Percentiles rank a stretch among this genome's conserved stretches.
Conservation (phyloP, 306 rosid genomes). For the Cucurbita ficifolia region DNA sequence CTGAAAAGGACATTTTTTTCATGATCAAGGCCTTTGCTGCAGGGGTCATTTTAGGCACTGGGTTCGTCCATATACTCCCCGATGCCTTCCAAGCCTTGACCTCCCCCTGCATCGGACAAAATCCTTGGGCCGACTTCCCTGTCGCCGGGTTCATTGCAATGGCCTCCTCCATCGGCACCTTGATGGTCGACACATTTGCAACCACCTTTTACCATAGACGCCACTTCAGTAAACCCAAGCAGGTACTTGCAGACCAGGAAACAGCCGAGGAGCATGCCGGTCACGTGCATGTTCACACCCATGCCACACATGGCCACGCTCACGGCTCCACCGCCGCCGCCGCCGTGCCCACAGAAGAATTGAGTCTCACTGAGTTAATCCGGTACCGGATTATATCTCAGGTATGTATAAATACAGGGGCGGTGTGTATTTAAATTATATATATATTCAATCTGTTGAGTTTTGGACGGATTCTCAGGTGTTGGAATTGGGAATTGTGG, state of each 20-base stretch:
- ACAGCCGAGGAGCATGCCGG: conserved; percentile 34
- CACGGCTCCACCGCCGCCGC: conserved; percentile 36
- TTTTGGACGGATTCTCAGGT: conserved; percentile 24
- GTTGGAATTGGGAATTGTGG: conserved; percentile 71
- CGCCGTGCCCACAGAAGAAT: conserved; percentile 9
- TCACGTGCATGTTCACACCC: conserved; percentile 87
- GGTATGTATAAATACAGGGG: conserved; percentile 17
- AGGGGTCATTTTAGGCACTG: conserved; percentile 51
- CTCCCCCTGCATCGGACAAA: conserved; percentile 36
- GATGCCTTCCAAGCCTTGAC: conserved; percentile 41
- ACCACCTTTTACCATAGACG: conserved; percentile 38
- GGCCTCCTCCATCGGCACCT: conserved; percentile 42
- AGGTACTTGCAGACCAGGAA: conserved; percentile 32
- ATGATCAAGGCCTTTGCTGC: conserved; percentile 67
- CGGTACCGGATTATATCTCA: conserved; percentile 69
- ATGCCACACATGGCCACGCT: conserved; percentile 88
- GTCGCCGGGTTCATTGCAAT: conserved; percentile 51
- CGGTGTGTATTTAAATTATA: no score
- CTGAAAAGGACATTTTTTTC: conserved; percentile 42
- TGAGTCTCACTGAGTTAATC: conserved; percentile 26
- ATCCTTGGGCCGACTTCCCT: conserved; percentile 50
- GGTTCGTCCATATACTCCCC: conserved; percentile 57
- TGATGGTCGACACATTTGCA: conserved; percentile 56
- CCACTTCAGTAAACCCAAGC: conserved; percentile 30
- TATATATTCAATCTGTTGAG: neutral